Evolutionary conservation across 495 filamentous ascomycete genomes (phyloP), one percentile per base, ranked within the genome.

Genomic region (Xylaria flabelliformis): DNA sequence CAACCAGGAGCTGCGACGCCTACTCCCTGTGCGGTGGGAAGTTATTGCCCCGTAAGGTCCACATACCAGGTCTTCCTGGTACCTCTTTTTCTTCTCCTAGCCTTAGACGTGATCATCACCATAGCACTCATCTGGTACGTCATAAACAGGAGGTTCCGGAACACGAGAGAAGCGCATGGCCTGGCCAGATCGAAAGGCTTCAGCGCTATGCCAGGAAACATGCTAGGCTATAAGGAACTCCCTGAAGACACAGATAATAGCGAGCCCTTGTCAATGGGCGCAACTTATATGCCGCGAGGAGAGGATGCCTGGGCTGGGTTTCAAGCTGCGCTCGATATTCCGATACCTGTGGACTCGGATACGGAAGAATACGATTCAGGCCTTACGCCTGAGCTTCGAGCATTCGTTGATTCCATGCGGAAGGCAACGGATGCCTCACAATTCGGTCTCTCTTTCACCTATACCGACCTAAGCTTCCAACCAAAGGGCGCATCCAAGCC

Each of bases 391-490:
- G 75, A 85, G 72, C 75, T 84, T 21, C 76, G 82, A 41, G 78
- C 80, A 3, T 89, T 88, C 69, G 82, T 89, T 48, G 79, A 84
- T 34, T 87, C 82, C 0, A 84, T 88, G 79, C 80, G 82, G 21
- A 83, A 80, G 75, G 83, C 81, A 34, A 87, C 85, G 9, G 82
- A 83, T 36, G 82, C 84, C 4, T 76, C 81, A 1, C 80, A 83
- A 24, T 84, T 88, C 73, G 87, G 87, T 15, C 74, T 89, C 41
- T 83, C 81, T 19, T 89, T 89, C 74, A 82, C 82, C 17, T 87
- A 85, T 56, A 68, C 78, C 17, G 76, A 84, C 58, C 80, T 88
- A 10, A 76, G 76, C 17, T 87, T 83, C 73, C 80, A 83, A 4
- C 85, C 84, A 1, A 82, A 81, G 58, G 80, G 80, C 50, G 74